Evolutionary conservation across 257 asterid species (phyloP).

Genomic region (Ajuga chamaepitys): DNA sequence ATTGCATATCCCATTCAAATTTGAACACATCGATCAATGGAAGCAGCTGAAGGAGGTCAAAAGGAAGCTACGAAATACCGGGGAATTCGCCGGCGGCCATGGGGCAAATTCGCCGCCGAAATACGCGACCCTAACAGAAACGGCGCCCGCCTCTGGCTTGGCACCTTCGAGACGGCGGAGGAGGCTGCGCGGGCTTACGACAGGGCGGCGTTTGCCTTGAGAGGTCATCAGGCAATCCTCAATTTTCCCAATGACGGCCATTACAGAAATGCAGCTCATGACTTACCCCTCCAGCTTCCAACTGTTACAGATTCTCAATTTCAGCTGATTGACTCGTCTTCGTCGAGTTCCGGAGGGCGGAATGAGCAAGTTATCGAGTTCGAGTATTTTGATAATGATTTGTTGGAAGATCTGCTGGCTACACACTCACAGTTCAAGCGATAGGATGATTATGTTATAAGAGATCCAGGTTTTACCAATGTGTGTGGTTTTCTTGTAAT

Average conservation of each 20-base stretch:
- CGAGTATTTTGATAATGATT: constrained; percentile 56
- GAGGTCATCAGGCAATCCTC: constrained; percentile 83
- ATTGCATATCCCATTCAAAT: neutral
- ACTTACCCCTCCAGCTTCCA: too few relatives aligned
- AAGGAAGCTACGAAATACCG: constrained; percentile 40
- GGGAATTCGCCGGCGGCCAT: constrained; percentile 72
- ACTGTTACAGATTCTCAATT: neutral
- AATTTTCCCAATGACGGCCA: constrained; percentile 71
- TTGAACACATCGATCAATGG: constrained; percentile 5
- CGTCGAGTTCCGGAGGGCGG: constrained; percentile 6
- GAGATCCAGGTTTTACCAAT: constrained; percentile 12
- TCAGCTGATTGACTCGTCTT: neutral
- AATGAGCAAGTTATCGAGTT: constrained; percentile 46
- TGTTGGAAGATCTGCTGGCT: constrained; percentile 72
- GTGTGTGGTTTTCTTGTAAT: neutral
- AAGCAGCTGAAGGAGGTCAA: neutral
- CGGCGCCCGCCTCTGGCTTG: constrained; percentile 80
- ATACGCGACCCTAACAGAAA: constrained; percentile 66
- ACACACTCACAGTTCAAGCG: too few relatives aligned
- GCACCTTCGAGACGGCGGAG: too few relatives aligned
- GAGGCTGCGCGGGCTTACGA: constrained; percentile 86
- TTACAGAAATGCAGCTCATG: constrained; percentile 26
- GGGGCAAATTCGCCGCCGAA: constrained; percentile 91
- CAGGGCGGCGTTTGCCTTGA: constrained; percentile 65
- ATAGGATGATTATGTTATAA: constrained; percentile 17